These are phyloP conservation scores for Glaciozyma antarctica DNA, from an alignment of 768 basidiomycete species.

Conservation along the genomic window DNA sequence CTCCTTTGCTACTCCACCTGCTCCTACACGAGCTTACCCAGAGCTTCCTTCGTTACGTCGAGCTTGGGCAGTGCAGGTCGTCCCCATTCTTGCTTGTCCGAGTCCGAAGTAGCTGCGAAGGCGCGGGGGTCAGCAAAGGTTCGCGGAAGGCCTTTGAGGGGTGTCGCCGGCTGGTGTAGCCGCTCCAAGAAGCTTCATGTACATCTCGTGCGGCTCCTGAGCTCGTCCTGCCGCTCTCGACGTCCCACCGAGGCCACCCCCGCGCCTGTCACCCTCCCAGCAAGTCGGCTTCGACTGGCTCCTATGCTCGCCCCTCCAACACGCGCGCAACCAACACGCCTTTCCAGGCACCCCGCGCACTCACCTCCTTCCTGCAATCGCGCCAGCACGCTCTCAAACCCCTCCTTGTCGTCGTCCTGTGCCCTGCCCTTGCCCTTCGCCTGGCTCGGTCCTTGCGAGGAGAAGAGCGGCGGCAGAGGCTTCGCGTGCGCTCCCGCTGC, in stretches of 20 bases:
- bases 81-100: slow-evolving; percentile 19
- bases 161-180: no score
- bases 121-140: not conserved
- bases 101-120: slow-evolving; percentile 10
- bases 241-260: no score
- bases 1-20: not conserved
- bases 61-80: slow-evolving; percentile 17
- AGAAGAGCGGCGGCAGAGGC: slow-evolving; percentile 24
- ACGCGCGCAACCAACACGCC: no score
- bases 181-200: no score
- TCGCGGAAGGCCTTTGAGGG: no score
- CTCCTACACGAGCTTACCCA: slow-evolving; percentile 9
- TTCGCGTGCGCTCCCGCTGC: slow-evolving; percentile 31
- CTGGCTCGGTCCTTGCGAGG: not conserved
- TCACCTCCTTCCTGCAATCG: slow-evolving; percentile 22
- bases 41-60: slow-evolving; percentile 17
- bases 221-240: no score
- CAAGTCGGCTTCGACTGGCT: no score
- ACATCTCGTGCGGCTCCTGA: no score
- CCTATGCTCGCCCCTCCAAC: no score
- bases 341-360: not conserved
- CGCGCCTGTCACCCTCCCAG: no score
- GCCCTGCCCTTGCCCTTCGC: slow-evolving; percentile 9
- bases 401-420: slow-evolving; percentile 15
- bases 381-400: slow-evolving; percentile 28